Evolutionary conservation across 2,329 filamentous ascomycete species (phyloP), one percentile per base, ranked within the genome.

Genomic region (Aspergillus awamori): DNA sequence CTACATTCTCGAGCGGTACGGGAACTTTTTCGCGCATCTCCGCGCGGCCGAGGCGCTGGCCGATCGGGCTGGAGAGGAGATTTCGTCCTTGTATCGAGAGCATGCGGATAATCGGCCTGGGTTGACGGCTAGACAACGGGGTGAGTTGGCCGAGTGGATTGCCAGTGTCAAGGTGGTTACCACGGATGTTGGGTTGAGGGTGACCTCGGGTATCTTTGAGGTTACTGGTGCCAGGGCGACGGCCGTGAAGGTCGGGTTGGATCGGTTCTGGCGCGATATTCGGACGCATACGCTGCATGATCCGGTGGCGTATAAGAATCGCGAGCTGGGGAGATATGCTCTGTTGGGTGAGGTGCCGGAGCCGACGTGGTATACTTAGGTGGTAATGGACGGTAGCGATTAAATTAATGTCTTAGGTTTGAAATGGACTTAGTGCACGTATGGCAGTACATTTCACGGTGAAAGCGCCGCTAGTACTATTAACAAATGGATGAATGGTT

Each of bases 251-350:
- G 82, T 87, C 1, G 86, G 86, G 0, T 73, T 90, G 60, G 87
- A 89, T 75, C 77, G 87, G 1, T 89, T 87, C 72, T 89, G 86
- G 86, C 79, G 87, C 49, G 87, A 90, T 68, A 76, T 89, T n/a
- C 74, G 87, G 5, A 89, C 86, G 4, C 87, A 90, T 73, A 84
- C 82, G 0, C 71, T 90, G 67, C 87, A 89, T 74, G 87, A 89
- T 71, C 87, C 87, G 0, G 86, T 89, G 28, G 84, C 86, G 24
- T 89, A 89, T 67, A 89, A 89, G 80, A 86, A 88, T 59, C 74
- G 83, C 3, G 87, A 89, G 73, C 67, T 89, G 55, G 87, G 87
- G 0, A 74, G 83, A 22, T 89, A 81, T 69, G 77, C 82, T 41
- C 67, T 89, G 58, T 67, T 88, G 53, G 80, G 79, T 13, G 84